Percentiles rank a stretch among this genome's conserved stretches.
Conservation (phyloP, 106 monocot species). For the Triglochin maritima region DNA sequence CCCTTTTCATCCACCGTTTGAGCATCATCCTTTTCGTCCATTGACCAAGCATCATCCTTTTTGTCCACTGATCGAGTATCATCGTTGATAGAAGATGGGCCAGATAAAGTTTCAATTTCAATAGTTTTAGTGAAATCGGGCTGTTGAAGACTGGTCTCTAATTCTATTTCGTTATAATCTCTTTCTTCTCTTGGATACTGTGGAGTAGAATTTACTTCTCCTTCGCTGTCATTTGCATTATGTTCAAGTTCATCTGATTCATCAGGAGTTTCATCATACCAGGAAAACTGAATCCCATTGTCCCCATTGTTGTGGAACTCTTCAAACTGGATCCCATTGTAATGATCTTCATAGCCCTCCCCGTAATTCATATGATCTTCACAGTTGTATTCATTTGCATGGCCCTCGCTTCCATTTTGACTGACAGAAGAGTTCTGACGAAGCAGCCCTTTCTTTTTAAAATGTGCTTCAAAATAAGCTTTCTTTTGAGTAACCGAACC, state of each 20-base stretch:
- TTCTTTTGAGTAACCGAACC: slow-evolving; percentile 80
- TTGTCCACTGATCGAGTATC: slow-evolving; percentile 1
- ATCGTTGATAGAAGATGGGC: slow-evolving; percentile 7
- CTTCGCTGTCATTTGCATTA: slow-evolving; percentile 18
- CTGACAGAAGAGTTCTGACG: slow-evolving; percentile 19
- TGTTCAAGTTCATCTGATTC: slow-evolving; percentile 25
- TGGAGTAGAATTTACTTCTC: slow-evolving; percentile 9
- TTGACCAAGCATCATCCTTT: no score
- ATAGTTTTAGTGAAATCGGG: not conserved
- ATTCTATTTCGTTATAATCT: not conserved
- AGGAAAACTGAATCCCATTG: slow-evolving; percentile 19
- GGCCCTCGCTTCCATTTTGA: slow-evolving; percentile 18
- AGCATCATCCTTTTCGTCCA: no score
- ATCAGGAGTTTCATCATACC: slow-evolving; percentile 17
- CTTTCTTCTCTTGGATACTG: not conserved
- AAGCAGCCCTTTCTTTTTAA: slow-evolving; percentile 51
- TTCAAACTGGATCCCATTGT: slow-evolving; percentile 1
- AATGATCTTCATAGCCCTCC: slow-evolving; percentile 18
- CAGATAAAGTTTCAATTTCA: slow-evolving; percentile 7
- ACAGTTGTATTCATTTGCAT: slow-evolving; percentile 10
- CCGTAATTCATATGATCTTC: slow-evolving; percentile 8
- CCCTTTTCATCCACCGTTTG: no score
- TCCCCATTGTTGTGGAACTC: slow-evolving; percentile 8
- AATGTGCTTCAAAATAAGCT: slow-evolving; percentile 77
- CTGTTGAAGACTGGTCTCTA: slow-evolving; percentile 3